Conservation (phyloP, 805 yeast species). For the Teunomyces kruisii region DNA sequence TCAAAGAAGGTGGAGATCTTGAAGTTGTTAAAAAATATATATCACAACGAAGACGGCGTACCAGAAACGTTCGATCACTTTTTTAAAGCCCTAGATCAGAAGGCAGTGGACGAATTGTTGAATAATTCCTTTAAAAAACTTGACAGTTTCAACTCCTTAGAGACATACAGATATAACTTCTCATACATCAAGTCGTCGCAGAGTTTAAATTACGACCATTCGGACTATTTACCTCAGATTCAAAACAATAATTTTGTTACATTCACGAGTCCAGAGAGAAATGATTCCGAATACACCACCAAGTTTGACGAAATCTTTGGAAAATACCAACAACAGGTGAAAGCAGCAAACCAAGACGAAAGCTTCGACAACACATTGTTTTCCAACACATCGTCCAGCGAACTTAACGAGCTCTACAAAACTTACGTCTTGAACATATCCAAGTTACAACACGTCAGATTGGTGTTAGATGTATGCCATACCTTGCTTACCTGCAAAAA, state of each 20-base stretch:
- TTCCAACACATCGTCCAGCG: neutral
- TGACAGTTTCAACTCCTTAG: slow-evolving; percentile 23
- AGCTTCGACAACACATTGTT: neutral
- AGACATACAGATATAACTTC: slow-evolving; percentile 23
- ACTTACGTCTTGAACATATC: neutral
- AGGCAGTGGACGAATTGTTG: slow-evolving; percentile 10
- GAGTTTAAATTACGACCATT: slow-evolving; percentile 30
- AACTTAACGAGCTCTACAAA: neutral
- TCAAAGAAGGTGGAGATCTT: slow-evolving; percentile 18
- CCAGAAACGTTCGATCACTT: slow-evolving; percentile 15
- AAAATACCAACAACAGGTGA: slow-evolving; percentile 6
- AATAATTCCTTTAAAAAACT: slow-evolving; percentile 9
- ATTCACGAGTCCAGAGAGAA: slow-evolving; percentile 13
- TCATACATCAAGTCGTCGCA: slow-evolving; percentile 29
- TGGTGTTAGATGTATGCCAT: slow-evolving; percentile 1
- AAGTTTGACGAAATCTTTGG: slow-evolving; percentile 18
- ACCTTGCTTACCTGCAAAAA: slow-evolving; percentile 6
- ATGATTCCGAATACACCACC: slow-evolving; percentile 21
- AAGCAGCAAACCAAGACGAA: neutral
- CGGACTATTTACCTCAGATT: slow-evolving; percentile 25
- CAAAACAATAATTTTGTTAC: slow-evolving; percentile 13
- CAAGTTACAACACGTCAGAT: slow-evolving; percentile 4
- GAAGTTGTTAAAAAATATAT: slow-evolving; percentile 11
- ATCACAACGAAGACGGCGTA: slow-evolving; percentile 7
- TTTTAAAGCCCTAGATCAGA: slow-evolving; percentile 12